Conservation (phyloP, 1,284 basidiomycete species). For the Sporisorium scitamineum region DNA sequence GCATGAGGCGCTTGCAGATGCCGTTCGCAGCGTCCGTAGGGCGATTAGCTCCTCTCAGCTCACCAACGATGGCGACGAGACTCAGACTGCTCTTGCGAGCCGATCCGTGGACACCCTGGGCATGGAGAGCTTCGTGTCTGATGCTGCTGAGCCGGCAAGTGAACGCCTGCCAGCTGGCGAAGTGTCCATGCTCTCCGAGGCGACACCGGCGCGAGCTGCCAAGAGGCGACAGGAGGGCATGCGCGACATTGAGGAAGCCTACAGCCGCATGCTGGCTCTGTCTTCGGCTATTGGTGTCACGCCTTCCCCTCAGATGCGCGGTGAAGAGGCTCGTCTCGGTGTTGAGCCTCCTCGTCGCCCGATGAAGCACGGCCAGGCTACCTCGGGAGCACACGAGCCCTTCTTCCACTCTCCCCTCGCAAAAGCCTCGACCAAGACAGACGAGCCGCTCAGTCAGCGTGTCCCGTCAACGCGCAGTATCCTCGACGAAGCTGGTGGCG, state of each 20-base stretch:
- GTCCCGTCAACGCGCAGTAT: conserved; percentile 19
- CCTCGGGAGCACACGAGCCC: conserved; percentile 7
- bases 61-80: conserved; percentile 13
- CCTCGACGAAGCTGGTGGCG: conserved; percentile 6
- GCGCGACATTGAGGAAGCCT: conserved; percentile 52
- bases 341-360: conserved; percentile 31
- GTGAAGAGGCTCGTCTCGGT: conserved; percentile 38
- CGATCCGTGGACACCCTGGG: conserved; percentile 32
- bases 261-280: conserved; percentile 54
- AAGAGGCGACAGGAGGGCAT: conserved; percentile 47
- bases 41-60: conserved; percentile 55
- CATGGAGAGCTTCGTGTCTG: conserved; percentile 33
- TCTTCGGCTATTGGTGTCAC: conserved; percentile 49
- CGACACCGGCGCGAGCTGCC: conserved; percentile 45
- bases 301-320: conserved; percentile 45
- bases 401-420: conserved; percentile 38
- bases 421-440: conserved; percentile 42
- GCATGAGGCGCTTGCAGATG: conserved; percentile 51
- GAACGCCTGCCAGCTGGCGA: conserved; percentile 24
- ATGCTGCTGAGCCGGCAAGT: conserved; percentile 16
- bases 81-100: conserved; percentile 14
- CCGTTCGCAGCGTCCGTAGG: conserved; percentile 45
- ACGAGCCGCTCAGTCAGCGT: conserved; percentile 35
- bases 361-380: conserved; percentile 20
- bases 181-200: conserved; percentile 36